Base-by-base conservation (phyloP, 177 flowering plant species). In the Vitis hybrid region DNA sequence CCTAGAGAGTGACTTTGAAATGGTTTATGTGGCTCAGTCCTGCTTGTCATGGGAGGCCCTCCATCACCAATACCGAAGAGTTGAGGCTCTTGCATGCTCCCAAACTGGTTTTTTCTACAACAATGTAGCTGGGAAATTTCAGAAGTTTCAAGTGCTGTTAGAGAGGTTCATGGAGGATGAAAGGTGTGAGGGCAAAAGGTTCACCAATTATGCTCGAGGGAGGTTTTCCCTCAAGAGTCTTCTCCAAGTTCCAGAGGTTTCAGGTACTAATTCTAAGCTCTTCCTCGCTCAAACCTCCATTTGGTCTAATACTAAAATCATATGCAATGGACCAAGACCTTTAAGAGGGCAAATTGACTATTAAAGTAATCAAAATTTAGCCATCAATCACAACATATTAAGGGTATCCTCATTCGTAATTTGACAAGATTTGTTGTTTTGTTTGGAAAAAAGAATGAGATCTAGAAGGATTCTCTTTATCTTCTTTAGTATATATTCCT, bases 41-140 rank as follows among this genome's bases (percentile, higher is more conserved):
- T 89, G 90, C 79, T 70, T 87, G 67, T 77, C 86, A 41, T 89
- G 90, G 91, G 91, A 86, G 58, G 90, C 91, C 11, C 88, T 89
- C 32, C 79, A 84, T 63, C 80, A 86, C 51, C 91, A 85, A 58
- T 89, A 86, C 70, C 65, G 61, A 59, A 86, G 77, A 70, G 84
- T 89, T 61, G 82, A 86, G 69, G 80, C 76, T 18, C 71, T 81
- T 61, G 59, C 76, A 17, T 30, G 62, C 67, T 32, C 61, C n/a
- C 59, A 61, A 54, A 71, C 68, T 41, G 75, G 75, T 4, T 58
- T 64, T 11, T 76, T 80, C 24, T 67, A 61, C 60, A 63, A 70
- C 3, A 69, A 78, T 63, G 73, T 78, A 30, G 82, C 79, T 2
- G 83, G 69, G 14, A 77, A 79, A 30, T 87, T 87, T 49, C 91